Conservation (phyloP, 2,329 filamentous ascomycete genomes). For the Setomelanomma holmii region DNA sequence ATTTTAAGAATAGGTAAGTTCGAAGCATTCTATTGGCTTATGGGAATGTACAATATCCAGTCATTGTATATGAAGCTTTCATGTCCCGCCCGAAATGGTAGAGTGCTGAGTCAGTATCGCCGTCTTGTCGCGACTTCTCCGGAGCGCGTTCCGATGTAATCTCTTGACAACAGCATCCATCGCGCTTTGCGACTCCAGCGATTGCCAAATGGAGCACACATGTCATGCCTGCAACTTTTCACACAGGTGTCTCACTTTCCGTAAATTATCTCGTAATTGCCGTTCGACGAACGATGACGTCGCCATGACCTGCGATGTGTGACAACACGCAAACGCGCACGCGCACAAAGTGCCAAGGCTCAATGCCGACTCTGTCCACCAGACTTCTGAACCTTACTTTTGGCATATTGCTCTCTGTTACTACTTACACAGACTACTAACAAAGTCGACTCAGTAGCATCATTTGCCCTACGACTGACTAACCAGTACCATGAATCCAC, state of each 20-base stretch:
- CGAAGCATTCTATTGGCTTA: no score
- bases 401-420: not conserved
- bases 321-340: not conserved
- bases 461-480: not conserved
- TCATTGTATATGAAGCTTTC: no score
- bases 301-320: not conserved
- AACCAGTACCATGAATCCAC: conserved; percentile 18
- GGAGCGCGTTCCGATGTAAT: not conserved
- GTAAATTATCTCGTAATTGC: not conserved
- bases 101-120: not conserved
- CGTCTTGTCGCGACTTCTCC: not conserved
- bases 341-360: not conserved
- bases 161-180: not conserved
- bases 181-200: not conserved
- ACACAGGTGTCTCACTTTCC: no score
- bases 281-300: not conserved
- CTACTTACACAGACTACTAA: not conserved
- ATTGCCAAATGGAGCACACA: no score
- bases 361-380: not conserved
- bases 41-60: no score
- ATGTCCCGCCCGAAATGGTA: not conserved
- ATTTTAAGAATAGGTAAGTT: no score
- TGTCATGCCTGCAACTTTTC: no score
- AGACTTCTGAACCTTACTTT: not conserved
- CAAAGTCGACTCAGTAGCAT: not conserved